phyloP scores from a whole-genome alignment of 139 green algal species.

The Chlorella sp. region DNA sequence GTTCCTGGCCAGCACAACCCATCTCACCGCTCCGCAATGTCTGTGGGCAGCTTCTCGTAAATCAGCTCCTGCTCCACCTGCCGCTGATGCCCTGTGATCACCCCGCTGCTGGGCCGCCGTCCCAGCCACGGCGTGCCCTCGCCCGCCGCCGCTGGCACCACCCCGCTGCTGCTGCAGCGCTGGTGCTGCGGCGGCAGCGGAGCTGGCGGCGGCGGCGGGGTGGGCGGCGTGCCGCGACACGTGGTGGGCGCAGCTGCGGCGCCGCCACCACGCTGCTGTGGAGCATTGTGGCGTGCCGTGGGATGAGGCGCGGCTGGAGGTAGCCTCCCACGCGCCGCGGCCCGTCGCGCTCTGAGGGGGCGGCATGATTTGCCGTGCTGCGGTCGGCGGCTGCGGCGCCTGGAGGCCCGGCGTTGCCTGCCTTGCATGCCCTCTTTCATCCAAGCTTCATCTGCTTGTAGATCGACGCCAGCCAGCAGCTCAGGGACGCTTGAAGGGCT shows the following conservation, averaged over 20 bases:
- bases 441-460: not conserved
- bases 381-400: not conserved
- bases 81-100: not conserved
- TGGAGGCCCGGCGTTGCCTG: not conserved
- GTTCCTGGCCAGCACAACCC: too few species aligned
- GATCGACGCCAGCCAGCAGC: not conserved
- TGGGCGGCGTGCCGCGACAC: not conserved
- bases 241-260: not conserved
- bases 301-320: not conserved
- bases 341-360: not conserved
- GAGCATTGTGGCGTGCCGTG: not conserved
- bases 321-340: not conserved
- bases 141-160: not conserved
- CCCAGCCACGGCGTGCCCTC: not conserved
- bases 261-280: not conserved
- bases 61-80: slow-evolving; percentile 75
- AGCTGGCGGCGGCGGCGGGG: not conserved
- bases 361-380: not conserved
- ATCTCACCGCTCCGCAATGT: slow-evolving; percentile 89
- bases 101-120: not conserved
- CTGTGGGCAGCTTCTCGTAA: slow-evolving; percentile 96
- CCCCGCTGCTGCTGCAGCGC: slow-evolving; percentile 12
- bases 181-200: not conserved
- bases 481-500: not conserved
- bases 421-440: not conserved